A percentile compares a stretch with the other conserved stretches of the same genome.
Conservation (phyloP, 73 alveolate genomes). For the Paramecium bursaria region DNA sequence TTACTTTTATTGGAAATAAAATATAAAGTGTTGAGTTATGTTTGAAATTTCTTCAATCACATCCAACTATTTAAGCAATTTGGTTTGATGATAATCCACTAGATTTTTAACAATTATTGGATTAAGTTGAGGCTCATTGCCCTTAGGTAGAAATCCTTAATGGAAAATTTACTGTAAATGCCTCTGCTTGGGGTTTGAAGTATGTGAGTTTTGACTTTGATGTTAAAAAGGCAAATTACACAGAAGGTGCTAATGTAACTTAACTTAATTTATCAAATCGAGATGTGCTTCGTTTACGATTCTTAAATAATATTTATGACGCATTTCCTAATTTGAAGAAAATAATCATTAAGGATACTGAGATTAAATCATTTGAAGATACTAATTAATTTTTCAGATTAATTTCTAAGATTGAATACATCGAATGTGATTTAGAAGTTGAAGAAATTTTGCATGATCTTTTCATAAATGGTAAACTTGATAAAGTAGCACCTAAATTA, state of each 20-base stretch:
- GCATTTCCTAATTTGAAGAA: constrained; percentile 73
- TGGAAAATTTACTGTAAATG: constrained; percentile 80
- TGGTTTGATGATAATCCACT: constrained; percentile 89
- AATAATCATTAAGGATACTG: constrained; percentile 43
- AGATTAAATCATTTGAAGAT: constrained; percentile 69
- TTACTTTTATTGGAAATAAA: constrained; percentile 68
- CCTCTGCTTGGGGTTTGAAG: constrained; percentile 84
- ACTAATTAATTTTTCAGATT: constrained; percentile 65
- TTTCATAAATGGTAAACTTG: constrained; percentile 63
- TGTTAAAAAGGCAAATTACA: constrained; percentile 46
- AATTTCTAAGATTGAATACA: constrained; percentile 70
- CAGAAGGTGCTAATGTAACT: constrained; percentile 67
- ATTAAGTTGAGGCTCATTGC: constrained; percentile 74
- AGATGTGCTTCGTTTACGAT: constrained; percentile 69
- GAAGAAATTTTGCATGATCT: constrained; percentile 71
- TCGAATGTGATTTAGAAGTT: constrained; percentile 74
- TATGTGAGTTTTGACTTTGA: constrained; percentile 74
- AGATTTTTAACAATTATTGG: constrained; percentile 76
- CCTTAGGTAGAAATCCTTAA: constrained; percentile 80
- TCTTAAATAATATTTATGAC: constrained; percentile 59
- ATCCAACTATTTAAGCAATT: constrained; percentile 77
- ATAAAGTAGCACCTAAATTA: constrained; percentile 69
- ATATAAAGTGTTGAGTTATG: constrained; percentile 14
- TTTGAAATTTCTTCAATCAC: constrained; percentile 44
- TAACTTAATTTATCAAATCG: constrained; percentile 79